Evolutionary conservation across 2,329 filamentous ascomycete genomes (phyloP).

Genomic region (Alternaria panax): DNA sequence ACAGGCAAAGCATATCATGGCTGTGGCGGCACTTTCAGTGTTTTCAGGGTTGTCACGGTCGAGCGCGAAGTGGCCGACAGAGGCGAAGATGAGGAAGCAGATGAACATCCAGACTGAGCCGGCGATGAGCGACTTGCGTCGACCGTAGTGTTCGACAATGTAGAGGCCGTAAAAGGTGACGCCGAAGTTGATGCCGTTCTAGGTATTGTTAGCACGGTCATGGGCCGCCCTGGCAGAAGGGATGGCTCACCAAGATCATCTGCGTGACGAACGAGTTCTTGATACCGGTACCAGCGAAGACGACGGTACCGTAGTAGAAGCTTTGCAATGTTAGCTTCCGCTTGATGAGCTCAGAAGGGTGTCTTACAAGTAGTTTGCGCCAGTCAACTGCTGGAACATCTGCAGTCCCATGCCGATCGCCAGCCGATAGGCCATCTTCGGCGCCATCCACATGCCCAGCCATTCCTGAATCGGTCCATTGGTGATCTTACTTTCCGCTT

Average conservation of each 20-base stretch:
- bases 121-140: constrained; percentile 54
- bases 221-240: no score
- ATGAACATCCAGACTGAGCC: constrained; percentile 58
- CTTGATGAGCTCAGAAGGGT: not conserved
- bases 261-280: constrained; percentile 45
- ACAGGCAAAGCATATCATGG: constrained; percentile 72
- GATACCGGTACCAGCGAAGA: constrained; percentile 53
- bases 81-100: constrained; percentile 65
- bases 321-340: not conserved
- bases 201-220: not conserved
- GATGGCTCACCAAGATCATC: constrained; percentile 40
- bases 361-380: constrained; percentile 54
- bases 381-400: constrained; percentile 71
- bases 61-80: constrained; percentile 54
- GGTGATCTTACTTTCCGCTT: constrained; percentile 52
- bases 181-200: constrained; percentile 56
- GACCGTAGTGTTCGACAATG: constrained; percentile 56
- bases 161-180: constrained; percentile 55
- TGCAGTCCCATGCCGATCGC: constrained; percentile 68
- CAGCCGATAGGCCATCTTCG: constrained; percentile 71
- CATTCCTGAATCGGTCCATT: constrained; percentile 56
- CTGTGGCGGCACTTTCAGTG: constrained; percentile 51
- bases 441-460: constrained; percentile 68
- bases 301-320: constrained; percentile 60
- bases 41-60: constrained; percentile 39